Evolutionary conservation across 768 basidiomycete species (phyloP).

Genomic region (Rhodocollybia butyracea): DNA sequence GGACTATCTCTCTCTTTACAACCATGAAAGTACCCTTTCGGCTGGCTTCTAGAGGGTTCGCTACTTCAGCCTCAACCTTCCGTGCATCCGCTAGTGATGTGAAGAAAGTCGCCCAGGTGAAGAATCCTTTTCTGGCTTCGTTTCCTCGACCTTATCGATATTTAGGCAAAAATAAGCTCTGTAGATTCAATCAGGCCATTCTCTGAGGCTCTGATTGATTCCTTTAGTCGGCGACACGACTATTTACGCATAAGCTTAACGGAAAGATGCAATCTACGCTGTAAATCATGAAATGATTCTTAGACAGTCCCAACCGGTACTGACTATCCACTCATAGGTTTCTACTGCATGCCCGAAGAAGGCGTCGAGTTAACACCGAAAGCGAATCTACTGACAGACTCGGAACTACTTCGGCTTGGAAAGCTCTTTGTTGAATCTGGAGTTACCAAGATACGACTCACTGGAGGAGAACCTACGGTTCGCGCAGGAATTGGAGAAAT

Average conservation of each 20-base stretch:
- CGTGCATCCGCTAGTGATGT: not conserved
- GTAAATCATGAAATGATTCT: constrained; percentile 44
- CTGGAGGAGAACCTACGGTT: constrained; percentile 86
- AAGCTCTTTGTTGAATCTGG: constrained; percentile 77
- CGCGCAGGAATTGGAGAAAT: constrained; percentile 71
- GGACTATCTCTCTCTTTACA: too few species aligned
- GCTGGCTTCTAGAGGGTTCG: not conserved
- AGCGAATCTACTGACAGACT: constrained; percentile 66
- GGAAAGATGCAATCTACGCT: constrained; percentile 85
- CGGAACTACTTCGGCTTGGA: constrained; percentile 72
- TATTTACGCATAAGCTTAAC: constrained; percentile 89
- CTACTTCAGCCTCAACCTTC: not conserved
- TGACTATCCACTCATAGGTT: constrained; percentile 46
- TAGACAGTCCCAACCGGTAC: not conserved
- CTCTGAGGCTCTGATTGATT: constrained; percentile 59
- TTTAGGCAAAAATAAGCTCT: constrained; percentile 52
- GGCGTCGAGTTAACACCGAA: constrained; percentile 74
- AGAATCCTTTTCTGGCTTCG: not conserved
- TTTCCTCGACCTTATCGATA: not conserved
- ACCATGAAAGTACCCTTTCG: too few species aligned
- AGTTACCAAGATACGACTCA: constrained; percentile 83
- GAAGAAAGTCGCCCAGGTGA: constrained; percentile 2
- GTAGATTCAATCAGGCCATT: constrained; percentile 47
- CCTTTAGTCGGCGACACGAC: constrained; percentile 67
- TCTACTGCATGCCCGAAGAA: constrained; percentile 88